A percentile compares a stretch with the other conserved stretches of the same genome.
Conservation (phyloP, 148 eudicot species). For the Rhododendron kiyosumense region DNA sequence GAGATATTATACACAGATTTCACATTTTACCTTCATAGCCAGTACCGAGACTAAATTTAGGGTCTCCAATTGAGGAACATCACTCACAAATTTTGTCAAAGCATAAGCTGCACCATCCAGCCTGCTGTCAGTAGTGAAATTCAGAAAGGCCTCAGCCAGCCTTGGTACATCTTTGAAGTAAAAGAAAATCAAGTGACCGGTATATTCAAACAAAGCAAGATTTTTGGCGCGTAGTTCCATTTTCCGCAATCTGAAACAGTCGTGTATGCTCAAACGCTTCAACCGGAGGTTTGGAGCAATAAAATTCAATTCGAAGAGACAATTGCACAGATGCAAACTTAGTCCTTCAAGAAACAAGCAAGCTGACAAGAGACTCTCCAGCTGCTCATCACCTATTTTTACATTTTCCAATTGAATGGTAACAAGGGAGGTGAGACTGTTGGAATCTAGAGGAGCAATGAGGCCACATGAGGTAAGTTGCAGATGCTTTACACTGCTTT, state of each 20-base stretch:
- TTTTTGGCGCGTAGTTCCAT: constrained; percentile 12
- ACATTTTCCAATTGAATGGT: constrained; percentile 16
- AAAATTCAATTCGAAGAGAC: constrained; percentile 12
- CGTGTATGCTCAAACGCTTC: constrained; percentile 13
- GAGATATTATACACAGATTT: background rate
- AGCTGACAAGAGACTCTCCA: constrained; percentile 15
- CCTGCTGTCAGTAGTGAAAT: constrained; percentile 16
- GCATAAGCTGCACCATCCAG: constrained; percentile 18
- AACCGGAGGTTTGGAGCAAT: constrained; percentile 12
- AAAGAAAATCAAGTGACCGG: constrained; percentile 14
- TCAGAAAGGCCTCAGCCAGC: constrained; percentile 15
- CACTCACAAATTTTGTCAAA: constrained; percentile 19
- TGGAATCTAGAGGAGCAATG: background rate
- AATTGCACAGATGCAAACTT: constrained; percentile 19
- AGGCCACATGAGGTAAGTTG: constrained; percentile 19
- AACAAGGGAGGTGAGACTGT: constrained; percentile 14
- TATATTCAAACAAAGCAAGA: constrained; percentile 21
- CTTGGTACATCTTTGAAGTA: constrained; percentile 25
- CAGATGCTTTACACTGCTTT: constrained; percentile 18
- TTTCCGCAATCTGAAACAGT: constrained; percentile 21
- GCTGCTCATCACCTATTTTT: constrained; percentile 12
- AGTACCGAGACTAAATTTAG: constrained; percentile 17
- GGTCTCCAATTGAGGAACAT: constrained; percentile 21
- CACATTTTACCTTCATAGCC: constrained; percentile 10
- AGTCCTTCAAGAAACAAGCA: constrained; percentile 22